Evolutionary conservation across 495 filamentous ascomycete genomes (phyloP), one percentile per base, ranked within the genome.

Genomic region (Hypoxylon intermedium): DNA sequence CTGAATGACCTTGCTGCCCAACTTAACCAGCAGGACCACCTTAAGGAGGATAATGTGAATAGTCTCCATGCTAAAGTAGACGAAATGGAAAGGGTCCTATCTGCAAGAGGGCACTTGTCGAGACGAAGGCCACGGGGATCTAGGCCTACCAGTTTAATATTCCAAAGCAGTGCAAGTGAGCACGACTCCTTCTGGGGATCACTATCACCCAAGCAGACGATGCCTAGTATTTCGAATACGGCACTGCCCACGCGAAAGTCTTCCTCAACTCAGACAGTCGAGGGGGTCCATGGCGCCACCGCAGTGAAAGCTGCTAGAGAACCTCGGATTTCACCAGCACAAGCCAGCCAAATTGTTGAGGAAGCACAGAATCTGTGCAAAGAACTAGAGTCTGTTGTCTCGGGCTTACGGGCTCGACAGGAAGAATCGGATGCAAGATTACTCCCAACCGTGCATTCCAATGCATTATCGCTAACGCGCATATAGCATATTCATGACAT

Each of bases 401-500:
- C 65, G 34, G 75, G 71, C 34, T 58, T 83, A 7, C 66, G 74
- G 44, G 67, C 65, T 18, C 68, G 82, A 36, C 76, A 73, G 33
- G 79, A 83, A 57, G 81, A 84, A 60, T 77, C 80, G 15, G 74
- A 80, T 65, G 81, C 72, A 72, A 66, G 78, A 60, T 40, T 26
- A 43, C 26, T 7, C 45, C 53, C 24, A 52, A 11, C 16, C 41
- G 12, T 37, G 6, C 31, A 12, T 42, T 42, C 38, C n/a, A 36
- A 19, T 21, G 24, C 23, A 18, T 20, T 7, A 20, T 16, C 40
- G 41, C 65, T 61, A 49, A 55, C 21, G 11, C 18, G 20, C 12
- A 34, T 45, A 16, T 53, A 84, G 80, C 80, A 85, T 57, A 78
- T 85, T 46, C 82, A 83, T 46, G 71, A 71, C 9, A 58, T 85